These are phyloP conservation scores for Fusarium denticulatum DNA, from an alignment of 2,329 filamentous ascomycete species.

Conservation along the genomic window DNA sequence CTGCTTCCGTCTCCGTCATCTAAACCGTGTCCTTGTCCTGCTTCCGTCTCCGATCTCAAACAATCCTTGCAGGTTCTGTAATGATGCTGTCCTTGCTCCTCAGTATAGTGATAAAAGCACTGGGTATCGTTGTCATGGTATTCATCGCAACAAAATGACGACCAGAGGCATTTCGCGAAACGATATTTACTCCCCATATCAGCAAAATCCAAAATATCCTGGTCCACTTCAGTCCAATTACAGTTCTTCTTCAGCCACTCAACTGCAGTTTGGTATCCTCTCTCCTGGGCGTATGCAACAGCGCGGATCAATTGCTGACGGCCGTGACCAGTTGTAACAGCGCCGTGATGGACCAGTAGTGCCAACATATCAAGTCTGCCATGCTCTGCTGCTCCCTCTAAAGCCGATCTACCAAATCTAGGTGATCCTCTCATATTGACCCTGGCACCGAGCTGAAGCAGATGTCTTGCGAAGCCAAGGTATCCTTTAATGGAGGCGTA, in stretches of 20 bases:
- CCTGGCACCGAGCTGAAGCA: too few species aligned
- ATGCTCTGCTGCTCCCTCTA: fast-evolving
- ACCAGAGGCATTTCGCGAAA: fast-evolving
- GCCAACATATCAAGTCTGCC: not conserved
- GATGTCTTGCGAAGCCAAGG: too few species aligned
- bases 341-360: fast-evolving
- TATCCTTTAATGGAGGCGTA: too few species aligned
- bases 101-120: fast-evolving
- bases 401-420: not conserved
- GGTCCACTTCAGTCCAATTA: not conserved
- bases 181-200: too few species aligned
- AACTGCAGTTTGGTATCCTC: fast-evolving
- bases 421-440: too few species aligned
- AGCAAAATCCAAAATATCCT: too few species aligned
- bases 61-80: not conserved
- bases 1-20: not conserved
- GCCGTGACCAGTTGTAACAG: fast-evolving
- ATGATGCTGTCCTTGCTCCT: fast-evolving
- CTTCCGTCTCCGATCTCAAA: fast-evolving
- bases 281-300: fast-evolving
- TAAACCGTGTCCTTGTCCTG: fast-evolving
- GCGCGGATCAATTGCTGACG: not conserved
- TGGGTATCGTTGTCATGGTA: not conserved
- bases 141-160: not conserved
- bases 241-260: fast-evolving